Percentiles rank a stretch among this genome's conserved stretches.
phyloP scores from a whole-genome alignment of 2,329 filamentous ascomycete species.

The Claviceps lovelessii region DNA sequence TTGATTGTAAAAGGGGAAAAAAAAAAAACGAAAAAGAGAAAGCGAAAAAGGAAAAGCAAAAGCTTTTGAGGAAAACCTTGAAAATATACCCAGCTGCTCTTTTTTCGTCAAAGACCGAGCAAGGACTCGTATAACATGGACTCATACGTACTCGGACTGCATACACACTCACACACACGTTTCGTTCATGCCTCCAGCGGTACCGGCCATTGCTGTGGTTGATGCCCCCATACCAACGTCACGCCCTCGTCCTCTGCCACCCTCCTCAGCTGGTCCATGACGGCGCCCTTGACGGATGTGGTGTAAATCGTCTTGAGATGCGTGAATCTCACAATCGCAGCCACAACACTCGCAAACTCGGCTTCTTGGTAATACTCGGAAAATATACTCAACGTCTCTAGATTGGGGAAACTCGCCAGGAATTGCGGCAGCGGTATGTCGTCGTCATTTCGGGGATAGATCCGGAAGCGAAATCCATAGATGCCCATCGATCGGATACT shows the following conservation, averaged over 20 bases:
- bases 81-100: no score
- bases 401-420: conserved; percentile 21
- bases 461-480: conserved; percentile 20
- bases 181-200: neutral
- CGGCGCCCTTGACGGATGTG: conserved; percentile 15
- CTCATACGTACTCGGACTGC: neutral
- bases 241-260: conserved; percentile 13
- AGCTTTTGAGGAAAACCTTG: no score
- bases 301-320: conserved; percentile 21
- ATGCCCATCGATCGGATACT: conserved; percentile 22
- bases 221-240: conserved; percentile 16
- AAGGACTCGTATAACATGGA: no score
- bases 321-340: conserved; percentile 17
- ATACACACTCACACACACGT: neutral
- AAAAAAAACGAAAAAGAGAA: no score
- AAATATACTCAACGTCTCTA: conserved; percentile 22
- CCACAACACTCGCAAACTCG: conserved; percentile 17
- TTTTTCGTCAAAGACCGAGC: no score
- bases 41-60: no score
- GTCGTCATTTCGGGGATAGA: conserved; percentile 14
- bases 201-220: conserved; percentile 19
- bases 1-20: no score
- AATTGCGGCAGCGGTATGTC: conserved; percentile 20
- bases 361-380: conserved; percentile 16
- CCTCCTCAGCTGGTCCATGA: conserved; percentile 17